Evolutionary conservation across 2,329 filamentous ascomycete genomes (phyloP).

Genomic region (Elsinoe batatas): DNA sequence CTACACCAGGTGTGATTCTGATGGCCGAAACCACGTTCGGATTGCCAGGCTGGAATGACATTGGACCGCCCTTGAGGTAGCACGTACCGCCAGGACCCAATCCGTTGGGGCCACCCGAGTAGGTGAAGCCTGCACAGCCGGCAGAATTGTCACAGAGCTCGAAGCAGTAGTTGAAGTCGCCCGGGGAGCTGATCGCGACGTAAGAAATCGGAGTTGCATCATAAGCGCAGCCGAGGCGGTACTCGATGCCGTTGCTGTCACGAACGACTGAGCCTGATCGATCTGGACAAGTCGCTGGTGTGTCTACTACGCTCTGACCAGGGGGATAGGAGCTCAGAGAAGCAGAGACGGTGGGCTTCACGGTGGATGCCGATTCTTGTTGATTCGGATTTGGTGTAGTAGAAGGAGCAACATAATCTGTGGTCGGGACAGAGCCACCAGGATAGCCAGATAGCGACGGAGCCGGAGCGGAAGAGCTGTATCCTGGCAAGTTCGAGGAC

Average conservation of each 20-base stretch:
- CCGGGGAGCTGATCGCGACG: not conserved
- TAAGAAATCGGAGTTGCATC: not conserved
- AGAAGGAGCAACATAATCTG: not conserved
- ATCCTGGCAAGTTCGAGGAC: not conserved
- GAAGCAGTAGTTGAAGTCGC: slow-evolving; percentile 11
- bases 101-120: not conserved
- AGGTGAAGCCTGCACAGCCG: slow-evolving; percentile 10
- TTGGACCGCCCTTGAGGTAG: slow-evolving; percentile 3
- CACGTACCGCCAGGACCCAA: not conserved
- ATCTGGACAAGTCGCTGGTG: not conserved
- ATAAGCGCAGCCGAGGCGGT: slow-evolving; percentile 1
- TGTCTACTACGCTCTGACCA: not conserved
- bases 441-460: not conserved
- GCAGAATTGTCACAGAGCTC: slow-evolving; percentile 6
- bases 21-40: not conserved
- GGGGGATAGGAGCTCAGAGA: not conserved
- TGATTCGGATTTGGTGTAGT: not conserved
- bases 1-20: not conserved
- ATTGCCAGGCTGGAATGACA: not conserved
- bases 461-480: not conserved
- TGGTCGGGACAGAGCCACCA: not conserved
- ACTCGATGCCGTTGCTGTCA: slow-evolving; percentile 4
- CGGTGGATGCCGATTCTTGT: not conserved
- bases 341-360: slow-evolving; percentile 2
- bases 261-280: not conserved